A percentile compares a stretch with the other conserved stretches of the same genome.
Evolutionary conservation across 495 filamentous ascomycete species (phyloP).

Genomic region (Neurospora sp.): DNA sequence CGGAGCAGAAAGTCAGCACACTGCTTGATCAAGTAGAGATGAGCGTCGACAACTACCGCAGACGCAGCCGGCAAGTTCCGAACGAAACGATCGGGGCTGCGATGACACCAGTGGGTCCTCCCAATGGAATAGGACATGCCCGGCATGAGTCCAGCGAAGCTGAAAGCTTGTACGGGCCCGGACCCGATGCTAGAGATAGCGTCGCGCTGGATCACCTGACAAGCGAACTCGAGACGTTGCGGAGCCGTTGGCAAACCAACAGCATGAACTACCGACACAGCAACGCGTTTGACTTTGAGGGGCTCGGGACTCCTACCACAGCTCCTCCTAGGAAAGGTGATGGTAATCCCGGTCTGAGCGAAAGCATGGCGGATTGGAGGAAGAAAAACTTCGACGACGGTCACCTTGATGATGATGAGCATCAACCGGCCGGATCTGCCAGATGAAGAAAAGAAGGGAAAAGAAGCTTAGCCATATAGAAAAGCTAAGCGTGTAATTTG

Average conservation of each 20-base stretch:
- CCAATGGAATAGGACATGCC: conserved; percentile 30
- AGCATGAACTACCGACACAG: conserved; percentile 89
- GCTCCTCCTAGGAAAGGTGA: conserved; percentile 32
- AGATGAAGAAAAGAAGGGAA: neutral
- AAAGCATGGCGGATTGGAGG: conserved; percentile 65
- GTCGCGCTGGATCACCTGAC: conserved; percentile 86
- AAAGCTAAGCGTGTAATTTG: neutral
- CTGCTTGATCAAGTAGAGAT: conserved; percentile 88
- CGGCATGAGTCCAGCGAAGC: conserved; percentile 53
- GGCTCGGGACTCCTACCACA: conserved; percentile 20
- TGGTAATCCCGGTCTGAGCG: conserved; percentile 44
- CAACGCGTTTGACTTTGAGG: conserved; percentile 77
- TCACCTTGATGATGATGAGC: conserved; percentile 10
- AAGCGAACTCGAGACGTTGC: conserved; percentile 77
- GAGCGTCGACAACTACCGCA: conserved; percentile 88
- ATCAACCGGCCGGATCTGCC: neutral
- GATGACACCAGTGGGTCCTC: neutral
- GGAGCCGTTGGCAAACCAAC: conserved; percentile 88
- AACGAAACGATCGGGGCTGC: conserved; percentile 14
- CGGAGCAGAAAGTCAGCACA: conserved; percentile 84
- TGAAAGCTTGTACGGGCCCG: conserved; percentile 33
- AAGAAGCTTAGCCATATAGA: neutral
- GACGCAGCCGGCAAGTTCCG: conserved; percentile 41
- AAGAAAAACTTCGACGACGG: conserved; percentile 50
- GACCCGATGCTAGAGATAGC: conserved; percentile 54